Percentiles rank a stretch among this genome's conserved stretches.
Evolutionary conservation across 345 rosid genomes (phyloP).

Genomic region (Linum lewisii): DNA sequence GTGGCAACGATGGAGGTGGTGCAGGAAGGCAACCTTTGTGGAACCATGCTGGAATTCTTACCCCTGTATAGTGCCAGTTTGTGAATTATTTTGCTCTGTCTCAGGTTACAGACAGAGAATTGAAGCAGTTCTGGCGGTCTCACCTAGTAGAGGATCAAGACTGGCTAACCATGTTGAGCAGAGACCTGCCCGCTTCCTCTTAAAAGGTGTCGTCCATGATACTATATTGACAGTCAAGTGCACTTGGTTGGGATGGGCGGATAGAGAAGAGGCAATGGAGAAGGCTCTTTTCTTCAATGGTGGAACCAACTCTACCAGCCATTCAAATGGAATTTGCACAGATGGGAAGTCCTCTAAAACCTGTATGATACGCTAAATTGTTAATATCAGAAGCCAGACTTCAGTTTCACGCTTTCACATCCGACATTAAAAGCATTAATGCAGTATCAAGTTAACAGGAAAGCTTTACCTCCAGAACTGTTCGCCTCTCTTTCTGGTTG

Average conservation of each 20-base stretch:
- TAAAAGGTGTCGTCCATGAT: slow-evolving; percentile 80
- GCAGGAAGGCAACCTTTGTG: slow-evolving; percentile 70
- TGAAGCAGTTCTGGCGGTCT: background rate
- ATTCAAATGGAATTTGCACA: slow-evolving; percentile 82
- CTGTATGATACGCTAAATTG: slow-evolving; percentile 21
- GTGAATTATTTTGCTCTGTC: too few species aligned
- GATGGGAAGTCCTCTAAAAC: slow-evolving; percentile 92
- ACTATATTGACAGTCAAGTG: slow-evolving; percentile 79
- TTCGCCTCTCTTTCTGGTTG: slow-evolving; percentile 86
- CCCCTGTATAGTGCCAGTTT: slow-evolving; percentile 24
- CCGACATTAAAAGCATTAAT: too few species aligned
- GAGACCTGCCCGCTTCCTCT: slow-evolving; percentile 65
- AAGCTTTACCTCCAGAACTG: slow-evolving; percentile 68
- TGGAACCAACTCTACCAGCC: slow-evolving; percentile 93
- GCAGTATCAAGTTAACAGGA: background rate
- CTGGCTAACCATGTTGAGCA: slow-evolving; percentile 86
- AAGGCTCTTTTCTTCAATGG: slow-evolving; percentile 71
- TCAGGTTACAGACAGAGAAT: background rate
- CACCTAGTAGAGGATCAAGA: slow-evolving; percentile 66
- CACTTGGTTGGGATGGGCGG: slow-evolving; percentile 69
- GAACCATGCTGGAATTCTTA: slow-evolving; percentile 67
- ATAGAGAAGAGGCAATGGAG: slow-evolving; percentile 83
- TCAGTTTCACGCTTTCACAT: too few species aligned
- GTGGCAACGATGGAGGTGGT: slow-evolving; percentile 65
- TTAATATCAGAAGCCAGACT: too few species aligned